Percentiles rank a stretch among this genome's conserved stretches.
phyloP scores from a whole-genome alignment of 1,284 basidiomycete genomes.

The Naganishia liquefaciens region DNA sequence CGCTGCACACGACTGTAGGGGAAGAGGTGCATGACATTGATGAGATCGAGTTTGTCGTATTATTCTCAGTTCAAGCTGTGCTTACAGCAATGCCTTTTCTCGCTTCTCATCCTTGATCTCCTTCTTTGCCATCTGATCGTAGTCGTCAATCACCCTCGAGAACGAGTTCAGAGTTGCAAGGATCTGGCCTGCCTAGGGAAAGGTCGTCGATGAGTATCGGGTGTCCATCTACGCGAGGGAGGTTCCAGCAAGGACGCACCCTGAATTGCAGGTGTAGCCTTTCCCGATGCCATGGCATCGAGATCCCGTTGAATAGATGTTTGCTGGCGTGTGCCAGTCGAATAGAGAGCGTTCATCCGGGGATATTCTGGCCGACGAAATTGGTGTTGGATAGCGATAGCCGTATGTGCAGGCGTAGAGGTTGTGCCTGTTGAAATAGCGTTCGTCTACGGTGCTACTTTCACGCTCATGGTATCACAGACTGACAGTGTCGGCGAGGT shows the following conservation, averaged over 20 bases:
- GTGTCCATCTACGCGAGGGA: background rate
- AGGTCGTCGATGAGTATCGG: background rate
- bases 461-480: too few relatives aligned
- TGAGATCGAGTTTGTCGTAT: background rate
- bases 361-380: background rate
- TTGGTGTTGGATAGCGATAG: background rate
- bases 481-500: too few relatives aligned
- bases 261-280: slow-evolving; percentile 73
- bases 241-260: slow-evolving; percentile 60
- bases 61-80: background rate
- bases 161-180: slow-evolving; percentile 89
- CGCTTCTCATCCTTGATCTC: slow-evolving; percentile 92
- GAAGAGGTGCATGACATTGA: background rate
- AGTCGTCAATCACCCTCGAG: slow-evolving; percentile 89
- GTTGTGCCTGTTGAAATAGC: too few relatives aligned
- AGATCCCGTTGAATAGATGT: slow-evolving; percentile 84
- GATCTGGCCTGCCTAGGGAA: slow-evolving; percentile 72
- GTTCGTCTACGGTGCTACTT: too few relatives aligned
- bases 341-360: slow-evolving; percentile 88
- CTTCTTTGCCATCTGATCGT: slow-evolving; percentile 89
- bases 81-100: slow-evolving; percentile 86
- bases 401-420: too few relatives aligned
- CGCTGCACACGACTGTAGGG: slow-evolving; percentile 52
- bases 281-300: slow-evolving; percentile 72
- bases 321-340: slow-evolving; percentile 86